Percentiles rank a stretch among this genome's conserved stretches.
Conservation (phyloP, 768 basidiomycete species). For the Mycena venus region DNA sequence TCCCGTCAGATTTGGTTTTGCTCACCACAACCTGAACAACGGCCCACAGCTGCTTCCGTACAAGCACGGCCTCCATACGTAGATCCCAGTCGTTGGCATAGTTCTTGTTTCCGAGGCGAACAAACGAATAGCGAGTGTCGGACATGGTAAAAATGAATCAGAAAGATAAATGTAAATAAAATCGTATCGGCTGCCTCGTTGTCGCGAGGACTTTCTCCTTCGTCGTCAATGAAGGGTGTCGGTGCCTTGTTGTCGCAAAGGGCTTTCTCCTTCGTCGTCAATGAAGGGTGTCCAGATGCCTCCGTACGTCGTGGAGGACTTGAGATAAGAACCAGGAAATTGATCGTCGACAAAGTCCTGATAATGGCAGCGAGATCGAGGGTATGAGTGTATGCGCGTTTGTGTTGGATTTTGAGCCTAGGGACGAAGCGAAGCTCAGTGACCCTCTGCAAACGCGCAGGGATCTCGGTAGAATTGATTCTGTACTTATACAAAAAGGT, state of each 20-base stretch:
- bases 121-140: background rate
- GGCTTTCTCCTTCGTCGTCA: background rate
- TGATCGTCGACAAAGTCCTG: background rate
- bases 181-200: background rate
- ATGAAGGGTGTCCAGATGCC: background rate
- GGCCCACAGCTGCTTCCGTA: background rate
- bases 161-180: background rate
- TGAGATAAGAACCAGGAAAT: background rate
- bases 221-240: slow-evolving; percentile 10
- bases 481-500: no score
- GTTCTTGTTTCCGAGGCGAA: background rate
- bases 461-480: no score
- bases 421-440: background rate
- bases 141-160: background rate
- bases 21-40: background rate
- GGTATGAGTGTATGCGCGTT: background rate
- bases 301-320: background rate
- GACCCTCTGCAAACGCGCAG: no score
- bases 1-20: slow-evolving; percentile 5
- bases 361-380: background rate
- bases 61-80: background rate
- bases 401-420: background rate
- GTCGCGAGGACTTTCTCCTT: slow-evolving; percentile 8
- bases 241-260: slow-evolving; percentile 6
- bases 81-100: slow-evolving; percentile 8